Evolutionary conservation across 352 stramenopile genomes (phyloP), one percentile per base, ranked within the genome.

Genomic region (Phytopythium litorale): DNA sequence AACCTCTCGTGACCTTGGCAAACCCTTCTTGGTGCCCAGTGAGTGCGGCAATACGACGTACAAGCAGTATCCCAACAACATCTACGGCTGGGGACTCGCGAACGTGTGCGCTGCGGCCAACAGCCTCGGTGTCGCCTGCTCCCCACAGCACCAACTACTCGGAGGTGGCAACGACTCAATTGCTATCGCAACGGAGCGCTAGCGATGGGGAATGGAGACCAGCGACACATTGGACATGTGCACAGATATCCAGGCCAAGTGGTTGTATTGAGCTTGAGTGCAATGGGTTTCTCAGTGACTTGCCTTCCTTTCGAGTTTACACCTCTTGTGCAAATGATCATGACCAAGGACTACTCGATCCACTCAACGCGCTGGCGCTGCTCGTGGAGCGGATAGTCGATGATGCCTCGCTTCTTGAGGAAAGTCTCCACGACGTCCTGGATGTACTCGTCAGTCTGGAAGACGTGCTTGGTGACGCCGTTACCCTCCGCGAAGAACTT

Each of bases 41-140:
- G 61, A 61, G 40, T 92, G 83, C 38, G 82, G 80, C 4, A 84
- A 85, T 40, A 90, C 76, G 13, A 75, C 68, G 2, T 92, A 90
- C 61, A 61, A 79, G 43, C 51, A 81, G 51, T 92, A 78, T 25
- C 82, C 82, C 1, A 92, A 92, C 66, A 92, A 92, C 55, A 88
- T 92, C 45, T 92, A 92, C 62, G 80, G 82, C 12, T 88, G 70
- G 64, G 82, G 82, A 0, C 32, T 92, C 30, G 67, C 62, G 28
- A 79, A 92, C 53, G 78, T 88, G 35, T 87, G 76, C 53, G 56
- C 54, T 11, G 81, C 79, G 12, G 77, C 79, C 12, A 69, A 68
- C 3, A 56, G 64, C 4, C 64, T 88, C 12, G 76, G 75, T 21
- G 48, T 54, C 7, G 6, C 23, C 23, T 54, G 48, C n/a, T 49